Conservation (phyloP, 2,329 filamentous ascomycete species). For the Ceratocystis ficicola region DNA sequence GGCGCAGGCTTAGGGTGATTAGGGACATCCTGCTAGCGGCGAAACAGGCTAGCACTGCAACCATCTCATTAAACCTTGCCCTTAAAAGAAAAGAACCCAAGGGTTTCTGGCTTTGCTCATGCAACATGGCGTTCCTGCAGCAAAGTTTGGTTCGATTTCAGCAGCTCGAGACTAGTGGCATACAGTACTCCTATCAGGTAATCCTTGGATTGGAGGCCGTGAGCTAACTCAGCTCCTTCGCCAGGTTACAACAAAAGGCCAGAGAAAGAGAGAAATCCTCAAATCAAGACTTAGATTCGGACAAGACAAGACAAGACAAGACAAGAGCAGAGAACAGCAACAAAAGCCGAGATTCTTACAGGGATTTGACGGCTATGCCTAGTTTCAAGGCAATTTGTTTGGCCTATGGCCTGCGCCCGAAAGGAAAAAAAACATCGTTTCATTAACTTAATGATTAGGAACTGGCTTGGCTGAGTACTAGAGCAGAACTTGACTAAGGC, state of each 20-base stretch:
- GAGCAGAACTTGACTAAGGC: neutral
- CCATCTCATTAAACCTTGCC: neutral
- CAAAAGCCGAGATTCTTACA: neutral
- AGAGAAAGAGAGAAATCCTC: neutral
- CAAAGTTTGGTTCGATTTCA: neutral
- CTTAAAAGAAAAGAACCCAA: neutral
- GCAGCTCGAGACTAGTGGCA: neutral
- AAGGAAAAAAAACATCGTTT: neutral
- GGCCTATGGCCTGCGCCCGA: neutral
- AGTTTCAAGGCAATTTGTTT: neutral
- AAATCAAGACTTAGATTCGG: no score
- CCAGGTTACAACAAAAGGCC: neutral
- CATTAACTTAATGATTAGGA: neutral
- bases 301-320: no score
- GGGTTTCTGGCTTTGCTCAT: neutral
- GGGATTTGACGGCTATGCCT: neutral
- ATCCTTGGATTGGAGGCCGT: neutral
- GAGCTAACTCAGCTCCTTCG: neutral
- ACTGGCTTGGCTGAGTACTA: neutral
- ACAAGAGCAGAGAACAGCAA: neutral
- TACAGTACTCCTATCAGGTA: neutral
- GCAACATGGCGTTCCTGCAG: neutral
- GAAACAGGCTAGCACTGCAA: slow-evolving; percentile 3
- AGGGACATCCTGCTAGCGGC: neutral
- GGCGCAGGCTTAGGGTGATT: neutral